A percentile compares a stretch with the other conserved stretches of the same genome.
phyloP scores from a whole-genome alignment of 2,329 filamentous ascomycete genomes.

The Nemania sp. region DNA sequence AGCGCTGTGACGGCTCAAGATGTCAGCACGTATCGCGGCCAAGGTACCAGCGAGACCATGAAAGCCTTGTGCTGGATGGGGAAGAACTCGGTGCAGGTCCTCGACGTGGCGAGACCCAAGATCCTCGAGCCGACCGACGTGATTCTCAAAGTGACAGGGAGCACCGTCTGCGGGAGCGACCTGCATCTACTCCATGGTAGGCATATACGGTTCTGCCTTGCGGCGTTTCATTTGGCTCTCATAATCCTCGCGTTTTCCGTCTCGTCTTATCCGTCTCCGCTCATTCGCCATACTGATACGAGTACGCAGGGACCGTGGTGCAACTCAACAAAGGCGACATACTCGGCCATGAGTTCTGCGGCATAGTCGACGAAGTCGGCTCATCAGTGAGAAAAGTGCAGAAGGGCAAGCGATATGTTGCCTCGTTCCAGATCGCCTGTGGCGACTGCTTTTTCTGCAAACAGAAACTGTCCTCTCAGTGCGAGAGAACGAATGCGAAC shows the following conservation, averaged over 20 bases:
- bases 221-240: neutral
- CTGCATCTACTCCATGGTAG: constrained; percentile 60
- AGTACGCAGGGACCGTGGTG: constrained; percentile 50
- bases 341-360: constrained; percentile 66
- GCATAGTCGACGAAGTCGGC: constrained; percentile 60
- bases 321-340: constrained; percentile 69
- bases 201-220: constrained; percentile 4
- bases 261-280: neutral
- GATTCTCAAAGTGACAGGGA: constrained; percentile 76
- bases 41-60: constrained; percentile 66
- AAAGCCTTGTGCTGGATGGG: constrained; percentile 82
- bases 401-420: constrained; percentile 73
- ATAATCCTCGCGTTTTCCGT: neutral
- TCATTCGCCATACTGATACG: neutral
- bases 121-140: constrained; percentile 76
- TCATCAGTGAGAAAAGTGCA: constrained; percentile 57
- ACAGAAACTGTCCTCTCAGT: constrained; percentile 77
- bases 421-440: constrained; percentile 83
- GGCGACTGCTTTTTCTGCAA: constrained; percentile 77
- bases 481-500: constrained; percentile 79
- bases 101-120: constrained; percentile 70
- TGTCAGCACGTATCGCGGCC: constrained; percentile 61
- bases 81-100: constrained; percentile 75
- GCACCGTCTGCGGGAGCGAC: constrained; percentile 62
- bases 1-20: constrained; percentile 71